Conservation (phyloP, 768 basidiomycete genomes). For the Leucosporidium scottii region DNA sequence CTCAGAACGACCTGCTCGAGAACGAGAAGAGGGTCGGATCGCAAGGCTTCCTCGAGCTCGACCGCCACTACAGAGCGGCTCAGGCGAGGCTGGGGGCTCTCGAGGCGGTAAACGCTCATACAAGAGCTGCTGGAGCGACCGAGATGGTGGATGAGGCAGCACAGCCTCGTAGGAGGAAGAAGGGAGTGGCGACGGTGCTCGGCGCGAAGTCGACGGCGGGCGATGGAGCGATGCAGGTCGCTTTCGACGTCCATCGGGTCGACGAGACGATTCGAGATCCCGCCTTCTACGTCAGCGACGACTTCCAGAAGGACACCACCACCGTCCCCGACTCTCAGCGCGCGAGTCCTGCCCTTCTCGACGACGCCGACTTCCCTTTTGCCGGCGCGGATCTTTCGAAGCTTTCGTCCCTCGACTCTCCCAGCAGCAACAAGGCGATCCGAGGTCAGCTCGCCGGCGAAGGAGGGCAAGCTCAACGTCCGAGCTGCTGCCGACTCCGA, state of each 20-base stretch:
- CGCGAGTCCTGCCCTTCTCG: too few species aligned
- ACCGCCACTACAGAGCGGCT: not conserved
- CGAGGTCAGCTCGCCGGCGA: constrained; percentile 93
- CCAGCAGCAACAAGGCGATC: constrained; percentile 50
- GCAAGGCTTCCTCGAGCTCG: not conserved
- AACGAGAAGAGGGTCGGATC: not conserved
- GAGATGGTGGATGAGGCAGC: not conserved
- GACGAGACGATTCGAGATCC: not conserved
- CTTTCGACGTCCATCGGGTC: not conserved
- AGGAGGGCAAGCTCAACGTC: constrained; percentile 94
- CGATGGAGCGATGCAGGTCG: not conserved
- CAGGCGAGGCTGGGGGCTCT: not conserved
- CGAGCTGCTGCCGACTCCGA: constrained; percentile 95
- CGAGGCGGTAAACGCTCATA: not conserved
- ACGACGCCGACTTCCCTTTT: too few species aligned
- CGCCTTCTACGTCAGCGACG: too few species aligned
- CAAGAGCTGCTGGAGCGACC: not conserved
- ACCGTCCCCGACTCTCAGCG: too few species aligned
- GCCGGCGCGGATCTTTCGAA: too few species aligned
- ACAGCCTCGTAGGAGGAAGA: not conserved
- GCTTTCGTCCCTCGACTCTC: too few species aligned
- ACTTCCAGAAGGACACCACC: too few species aligned
- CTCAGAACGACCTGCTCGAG: not conserved
- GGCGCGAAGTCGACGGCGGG: not conserved
- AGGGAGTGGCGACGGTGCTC: not conserved